Evolutionary conservation across 345 rosid genomes (phyloP).

Genomic region (Eucalyptus globulus): DNA sequence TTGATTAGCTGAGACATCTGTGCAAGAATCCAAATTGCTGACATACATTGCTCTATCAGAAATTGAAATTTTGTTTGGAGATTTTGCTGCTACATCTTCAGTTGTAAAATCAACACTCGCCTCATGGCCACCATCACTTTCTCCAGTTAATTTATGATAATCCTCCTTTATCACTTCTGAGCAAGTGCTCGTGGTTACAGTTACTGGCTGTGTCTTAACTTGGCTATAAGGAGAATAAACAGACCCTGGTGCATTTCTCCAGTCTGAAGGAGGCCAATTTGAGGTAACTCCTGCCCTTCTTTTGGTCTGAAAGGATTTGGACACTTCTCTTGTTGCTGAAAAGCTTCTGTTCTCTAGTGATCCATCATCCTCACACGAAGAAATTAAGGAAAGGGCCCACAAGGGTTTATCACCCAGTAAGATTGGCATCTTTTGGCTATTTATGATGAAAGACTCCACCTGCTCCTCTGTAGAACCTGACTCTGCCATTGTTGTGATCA

Average conservation of each 20-base stretch:
- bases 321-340: neutral
- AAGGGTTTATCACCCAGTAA: no score
- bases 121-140: neutral
- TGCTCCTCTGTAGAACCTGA: no score
- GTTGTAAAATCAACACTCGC: slow-evolving; percentile 7
- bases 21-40: no score
- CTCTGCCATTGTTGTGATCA: no score
- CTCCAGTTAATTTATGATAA: neutral
- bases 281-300: slow-evolving; percentile 25
- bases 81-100: slow-evolving; percentile 8
- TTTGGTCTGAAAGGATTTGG: slow-evolving; percentile 3
- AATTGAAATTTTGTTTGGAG: neutral
- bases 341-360: neutral
- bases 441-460: no score
- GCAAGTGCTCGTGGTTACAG: neutral
- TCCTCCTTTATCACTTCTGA: slow-evolving; percentile 4
- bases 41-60: no score
- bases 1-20: no score
- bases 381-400: neutral
- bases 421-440: no score
- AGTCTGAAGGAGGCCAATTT: slow-evolving; percentile 59
- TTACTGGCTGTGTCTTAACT: slow-evolving; percentile 5
- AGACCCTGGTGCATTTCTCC: slow-evolving; percentile 46
- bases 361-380: slow-evolving; percentile 1
- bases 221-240: slow-evolving; percentile 13